Base-by-base conservation (phyloP, 2,329 filamentous ascomycete species). In the Pleoardoris graminearum region DNA sequence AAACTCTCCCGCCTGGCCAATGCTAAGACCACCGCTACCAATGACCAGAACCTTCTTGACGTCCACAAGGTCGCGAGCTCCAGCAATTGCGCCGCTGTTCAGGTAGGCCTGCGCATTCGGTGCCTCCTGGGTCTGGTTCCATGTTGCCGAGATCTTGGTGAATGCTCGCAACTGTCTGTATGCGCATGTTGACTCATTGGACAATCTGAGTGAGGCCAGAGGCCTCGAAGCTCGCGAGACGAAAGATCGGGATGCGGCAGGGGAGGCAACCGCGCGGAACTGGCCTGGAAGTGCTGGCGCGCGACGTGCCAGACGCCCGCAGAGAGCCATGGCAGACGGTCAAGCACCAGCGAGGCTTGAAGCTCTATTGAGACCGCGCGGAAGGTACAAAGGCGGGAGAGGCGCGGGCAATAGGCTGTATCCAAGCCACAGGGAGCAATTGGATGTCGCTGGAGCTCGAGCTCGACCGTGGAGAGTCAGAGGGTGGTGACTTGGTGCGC, bases 21-120 rank as follows among this genome's bases (percentile, higher is more conserved):
- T 97, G 74, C 90, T 91, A 65, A 97, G 83, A 76, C 93, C 93
- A 79, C 93, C 93, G 78, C 88, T 92, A 54, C 93, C 93, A 79
- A 97, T 96, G 65, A 97, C 92, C 57, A 97, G 80, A 47, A 97
- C 93, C 80, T 97, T 97, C 81, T 96, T 96, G 60, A 97, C 91
- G 72, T 96, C 85, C 45, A 97, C 88, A 50, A 89, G 79, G 67
- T 93, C 82, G 67, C 83, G 83, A 53, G 88, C 82, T 53, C 83
- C 87, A 75, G 91, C 89, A 71, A 97, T 87, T 54, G 86, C 88
- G 65, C 91, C 92, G 77, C 90, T 96, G 71, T 91, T 86, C 65
- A 97, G 80, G 76, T 96, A 96, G 57, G 92, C 90, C 77, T 92
- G 86, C 48, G 91, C 84, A 70, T 88, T 90, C 50, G 91, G 90